A percentile compares a stretch with the other conserved stretches of the same genome.
These are phyloP conservation scores for Ascochyta viciae-villosae DNA, from an alignment of 2,329 filamentous ascomycete genomes.

Conservation along the genomic window DNA sequence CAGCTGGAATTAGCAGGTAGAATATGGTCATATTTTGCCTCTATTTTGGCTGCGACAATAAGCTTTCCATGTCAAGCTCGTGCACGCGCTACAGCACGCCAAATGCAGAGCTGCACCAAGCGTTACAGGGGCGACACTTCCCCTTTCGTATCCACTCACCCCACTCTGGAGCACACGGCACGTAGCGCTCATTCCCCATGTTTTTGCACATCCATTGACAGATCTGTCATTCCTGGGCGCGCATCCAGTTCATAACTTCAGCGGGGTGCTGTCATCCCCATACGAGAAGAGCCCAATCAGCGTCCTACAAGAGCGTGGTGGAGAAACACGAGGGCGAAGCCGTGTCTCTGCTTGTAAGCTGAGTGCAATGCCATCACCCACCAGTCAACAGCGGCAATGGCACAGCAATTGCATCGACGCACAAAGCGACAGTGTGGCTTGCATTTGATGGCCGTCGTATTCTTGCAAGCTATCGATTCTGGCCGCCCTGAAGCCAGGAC, in stretches of 20 bases:
- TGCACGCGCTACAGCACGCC: not conserved
- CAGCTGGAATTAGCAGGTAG: too few relatives aligned
- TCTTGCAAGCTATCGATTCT: conserved; percentile 12
- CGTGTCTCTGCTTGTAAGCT: not conserved
- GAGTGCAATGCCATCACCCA: not conserved
- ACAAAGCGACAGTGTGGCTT: conserved; percentile 6
- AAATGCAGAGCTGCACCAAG: conserved; percentile 7
- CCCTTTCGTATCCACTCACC: conserved; percentile 8
- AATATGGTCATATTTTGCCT: too few relatives aligned
- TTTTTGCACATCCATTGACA: not conserved
- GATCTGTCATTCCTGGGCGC: not conserved
- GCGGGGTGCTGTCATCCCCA: not conserved
- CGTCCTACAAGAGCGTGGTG: not conserved
- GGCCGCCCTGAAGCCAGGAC: conserved; percentile 10
- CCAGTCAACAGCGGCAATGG: not conserved
- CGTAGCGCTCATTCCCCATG: conserved; percentile 1
- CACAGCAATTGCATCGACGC: conserved; percentile 1
- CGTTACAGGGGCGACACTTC: conserved; percentile 6
- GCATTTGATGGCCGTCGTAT: conserved; percentile 15
- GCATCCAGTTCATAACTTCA: not conserved
- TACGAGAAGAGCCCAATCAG: not conserved
- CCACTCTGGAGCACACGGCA: conserved; percentile 8
- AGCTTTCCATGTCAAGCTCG: not conserved
- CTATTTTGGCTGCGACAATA: too few relatives aligned
- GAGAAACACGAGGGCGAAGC: not conserved